Evolutionary conservation across 306 rosid genomes (phyloP), one percentile per base, ranked within the genome.

Genomic region (Quillaja saponaria): DNA sequence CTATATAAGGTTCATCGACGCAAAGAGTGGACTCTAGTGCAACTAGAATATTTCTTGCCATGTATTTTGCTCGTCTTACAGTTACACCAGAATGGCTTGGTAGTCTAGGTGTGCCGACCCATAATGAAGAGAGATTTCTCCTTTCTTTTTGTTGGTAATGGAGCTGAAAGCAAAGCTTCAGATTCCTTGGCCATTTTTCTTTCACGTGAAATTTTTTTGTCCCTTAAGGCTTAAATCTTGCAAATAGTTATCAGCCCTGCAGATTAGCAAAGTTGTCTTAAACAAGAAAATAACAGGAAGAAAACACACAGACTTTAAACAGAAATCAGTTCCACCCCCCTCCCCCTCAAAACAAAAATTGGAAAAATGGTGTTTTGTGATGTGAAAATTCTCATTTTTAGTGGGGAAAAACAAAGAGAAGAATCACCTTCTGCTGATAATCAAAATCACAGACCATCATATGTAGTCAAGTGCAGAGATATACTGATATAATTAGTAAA

Each of bases 171-270:
- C 25, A 41, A 48, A 50, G 21, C 39, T 10, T 61, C 55, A 57
- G 61, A 3, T 49, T 34, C 54, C 53, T 55, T 13, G 0, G 10
- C 33, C 37, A 6, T 62, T 55, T 55, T 45, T 10, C 13, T 73
- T 62, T 51, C 52, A 34, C 6, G 0, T 8, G 78, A 74, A 60
- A 85, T 46, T 56, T 85, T 8, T 54, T 58, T 82, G 10, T 44
- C 67, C 58, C 74, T 76, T 66, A n/a, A n/a, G n/a, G n/a, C n/a
- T n/a, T n/a, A 88, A 28, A 34, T 20, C 64, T 72, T 74, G 80
- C 37, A 65, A 50, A 52, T 2, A 40, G 34, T 56, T 54, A 63
- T 88, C 96, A 1, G 66, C 0, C 80, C 96, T 88, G 85, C 31
- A 57, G 15, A 73, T 58, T 42, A 49, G 21, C n/a, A 61, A 66